A percentile compares a stretch with the other conserved stretches of the same genome.
Conservation (phyloP, 257 asterid genomes). For the Cinchona pubescens region DNA sequence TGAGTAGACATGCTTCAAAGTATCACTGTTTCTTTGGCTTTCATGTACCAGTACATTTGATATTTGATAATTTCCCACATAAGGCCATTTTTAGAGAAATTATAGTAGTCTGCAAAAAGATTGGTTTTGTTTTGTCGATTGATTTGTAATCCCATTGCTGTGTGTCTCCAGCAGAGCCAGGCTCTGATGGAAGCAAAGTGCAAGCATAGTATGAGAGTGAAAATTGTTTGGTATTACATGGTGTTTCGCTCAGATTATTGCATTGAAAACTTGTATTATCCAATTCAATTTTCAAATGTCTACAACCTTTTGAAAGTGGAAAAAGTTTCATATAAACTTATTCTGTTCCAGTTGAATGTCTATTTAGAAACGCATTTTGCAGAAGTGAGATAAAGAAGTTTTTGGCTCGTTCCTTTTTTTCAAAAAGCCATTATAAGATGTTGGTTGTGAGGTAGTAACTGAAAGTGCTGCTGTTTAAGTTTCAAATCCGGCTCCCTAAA, state of each 20-base stretch:
- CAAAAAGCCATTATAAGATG: conserved; percentile 21
- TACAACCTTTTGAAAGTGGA: not conserved
- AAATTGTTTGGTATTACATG: not conserved
- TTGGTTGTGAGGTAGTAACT: conserved; percentile 15
- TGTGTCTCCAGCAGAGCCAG: no score
- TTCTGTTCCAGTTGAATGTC: conserved; percentile 3
- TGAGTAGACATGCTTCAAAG: conserved; percentile 35
- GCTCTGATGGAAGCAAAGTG: not conserved
- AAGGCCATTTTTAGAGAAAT: conserved; percentile 7
- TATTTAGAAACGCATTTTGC: conserved; percentile 1
- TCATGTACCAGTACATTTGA: not conserved
- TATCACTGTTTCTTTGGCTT: not conserved
- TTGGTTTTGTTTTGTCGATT: not conserved
- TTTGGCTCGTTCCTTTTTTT: conserved; percentile 24
- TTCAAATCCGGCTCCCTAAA: conserved; percentile 25
- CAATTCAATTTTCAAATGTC: not conserved
- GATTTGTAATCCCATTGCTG: no score
- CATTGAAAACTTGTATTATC: not conserved
- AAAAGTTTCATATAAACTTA: no score
- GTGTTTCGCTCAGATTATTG: not conserved
- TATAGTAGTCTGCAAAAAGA: not conserved
- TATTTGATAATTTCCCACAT: conserved; percentile 4
- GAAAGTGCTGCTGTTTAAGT: conserved; percentile 15
- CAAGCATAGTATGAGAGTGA: not conserved
- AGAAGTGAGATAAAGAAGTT: not conserved